Evolutionary conservation across 2,329 filamentous ascomycete species (phyloP), one percentile per base, ranked within the genome.

Genomic region (Aureobasidium pullulans): DNA sequence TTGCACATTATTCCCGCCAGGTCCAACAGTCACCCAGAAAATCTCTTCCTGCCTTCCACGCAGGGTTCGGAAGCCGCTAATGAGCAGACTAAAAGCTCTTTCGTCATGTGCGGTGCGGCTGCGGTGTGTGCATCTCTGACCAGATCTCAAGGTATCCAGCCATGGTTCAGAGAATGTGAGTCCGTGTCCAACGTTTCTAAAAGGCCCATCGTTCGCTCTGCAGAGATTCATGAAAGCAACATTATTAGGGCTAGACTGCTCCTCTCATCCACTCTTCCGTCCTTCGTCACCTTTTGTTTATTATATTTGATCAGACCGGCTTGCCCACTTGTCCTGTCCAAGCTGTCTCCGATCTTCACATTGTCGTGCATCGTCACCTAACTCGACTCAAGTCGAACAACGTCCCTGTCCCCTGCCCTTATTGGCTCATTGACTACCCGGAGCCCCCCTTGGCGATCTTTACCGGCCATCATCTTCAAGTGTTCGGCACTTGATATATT

Each of bases 91-190:
- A 59, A 53, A 53, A 53, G 32, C 31, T 43, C 57, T 59, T 59
- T 59, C 57, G 57, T 59, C 57, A 59, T 48, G 46, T 52, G 46
- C 28, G 52, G 52, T 56, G 52, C 54, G 54, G 54, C 31, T 57
- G 43, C 43, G 54, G 42, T 47, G 43, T 48, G 54, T 57, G 54
- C 54, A 57, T 48, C 42, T 57, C 43, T 48, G 54, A 57, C 54
- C 54, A 57, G 54, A 48, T 48, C 43, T 48, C 54, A 29, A 54
- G 50, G 19, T 48, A 57, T 47, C 34, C 43, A 57, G 54, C 42
- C 54, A 57, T 57, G 54, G 54, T 57, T 48, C 54, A 47, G 34
- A 40, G 31, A 47, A 15, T 39, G 19, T 36, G 53, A 47, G 57
- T 59, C 57, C 46, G 48, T 59, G 57, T 59, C 28, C 57, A 49